A percentile compares a stretch with the other conserved stretches of the same genome.
Evolutionary conservation across 192 early-diverging fungal species (phyloP).

Genomic region (Linnemannia hyalina): DNA sequence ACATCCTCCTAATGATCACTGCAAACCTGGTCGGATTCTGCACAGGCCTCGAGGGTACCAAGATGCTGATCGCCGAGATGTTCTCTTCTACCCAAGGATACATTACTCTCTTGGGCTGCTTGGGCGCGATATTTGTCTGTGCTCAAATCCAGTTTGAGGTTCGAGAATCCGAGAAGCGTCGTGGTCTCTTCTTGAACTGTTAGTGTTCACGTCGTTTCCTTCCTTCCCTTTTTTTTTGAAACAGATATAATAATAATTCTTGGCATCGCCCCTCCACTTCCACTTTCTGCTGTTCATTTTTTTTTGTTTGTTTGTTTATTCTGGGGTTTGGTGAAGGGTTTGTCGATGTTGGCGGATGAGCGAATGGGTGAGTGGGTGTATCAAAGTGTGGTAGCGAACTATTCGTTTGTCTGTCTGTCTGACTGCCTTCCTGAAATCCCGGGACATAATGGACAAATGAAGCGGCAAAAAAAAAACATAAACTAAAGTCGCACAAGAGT

Average conservation of each 20-base stretch:
- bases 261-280: not conserved
- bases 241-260: not conserved
- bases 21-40: slow-evolving; percentile 96
- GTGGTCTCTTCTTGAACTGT: slow-evolving; percentile 57
- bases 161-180: slow-evolving; percentile 78
- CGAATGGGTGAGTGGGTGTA: slow-evolving; percentile 7
- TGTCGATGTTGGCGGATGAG: not conserved
- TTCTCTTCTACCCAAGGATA: slow-evolving; percentile 44
- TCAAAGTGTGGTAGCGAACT: not conserved
- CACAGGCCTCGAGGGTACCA: slow-evolving; percentile 89
- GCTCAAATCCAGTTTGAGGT: slow-evolving; percentile 88
- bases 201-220: not conserved
- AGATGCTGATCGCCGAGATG: slow-evolving; percentile 77
- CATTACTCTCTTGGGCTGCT: slow-evolving; percentile 63
- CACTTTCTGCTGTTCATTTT: not conserved
- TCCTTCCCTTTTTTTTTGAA: not conserved
- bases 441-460: not conserved
- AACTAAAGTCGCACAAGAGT: not conserved
- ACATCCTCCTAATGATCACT: slow-evolving; percentile 94
- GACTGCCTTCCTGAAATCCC: not conserved
- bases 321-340: not conserved
- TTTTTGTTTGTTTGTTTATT: slow-evolving; percentile 18
- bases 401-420: not conserved
- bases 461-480: not conserved
- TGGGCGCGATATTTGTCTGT: slow-evolving; percentile 67